Evolutionary conservation across 2,329 filamentous ascomycete species (phyloP).

Genomic region (Cladosporium sp.): DNA sequence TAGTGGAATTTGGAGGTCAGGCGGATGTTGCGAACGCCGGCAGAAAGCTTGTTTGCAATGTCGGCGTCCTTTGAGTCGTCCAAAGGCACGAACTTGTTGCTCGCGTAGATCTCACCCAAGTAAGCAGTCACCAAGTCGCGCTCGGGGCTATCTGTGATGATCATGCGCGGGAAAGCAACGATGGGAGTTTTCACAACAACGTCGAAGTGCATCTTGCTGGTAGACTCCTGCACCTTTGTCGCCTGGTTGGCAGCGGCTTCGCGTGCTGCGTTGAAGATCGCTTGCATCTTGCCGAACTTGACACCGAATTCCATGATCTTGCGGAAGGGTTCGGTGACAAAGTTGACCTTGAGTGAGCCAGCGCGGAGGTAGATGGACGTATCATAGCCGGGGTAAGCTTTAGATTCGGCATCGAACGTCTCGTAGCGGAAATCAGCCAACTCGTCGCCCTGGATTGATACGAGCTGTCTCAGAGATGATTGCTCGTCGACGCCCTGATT

Average conservation of each 20-base stretch:
- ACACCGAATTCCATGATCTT: conserved; percentile 98
- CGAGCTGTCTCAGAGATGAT: conserved; percentile 79
- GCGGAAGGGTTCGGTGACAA: conserved; percentile 93
- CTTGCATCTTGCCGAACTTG: conserved; percentile 99
- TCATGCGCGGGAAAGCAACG: conserved; percentile 83
- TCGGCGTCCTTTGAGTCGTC: conserved; percentile 73
- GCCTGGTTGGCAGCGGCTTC: conserved; percentile 94
- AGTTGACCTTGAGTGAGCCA: conserved; percentile 95
- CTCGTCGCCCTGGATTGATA: conserved; percentile 94
- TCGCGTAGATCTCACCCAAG: conserved; percentile 94
- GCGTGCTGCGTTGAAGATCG: conserved; percentile 94
- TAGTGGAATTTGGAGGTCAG: conserved; percentile 91
- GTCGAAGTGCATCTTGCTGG: conserved; percentile 90
- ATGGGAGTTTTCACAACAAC: conserved; percentile 93
- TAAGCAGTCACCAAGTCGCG: conserved; percentile 89
- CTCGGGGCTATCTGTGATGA: conserved; percentile 67
- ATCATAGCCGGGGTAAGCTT: conserved; percentile 89
- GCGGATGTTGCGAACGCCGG: conserved; percentile 88
- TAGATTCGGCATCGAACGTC: conserved; percentile 78
- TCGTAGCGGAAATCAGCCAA: conserved; percentile 97
- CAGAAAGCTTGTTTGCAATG: conserved; percentile 84
- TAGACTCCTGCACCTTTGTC: conserved; percentile 87
- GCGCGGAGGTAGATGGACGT: conserved; percentile 87
- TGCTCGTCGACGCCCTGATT: conserved; percentile 83
- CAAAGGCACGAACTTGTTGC: conserved; percentile 85